A percentile compares a stretch with the other conserved stretches of the same genome.
Conservation (phyloP, 192 early-diverging fungal species). For the Coemansia sp. region DNA sequence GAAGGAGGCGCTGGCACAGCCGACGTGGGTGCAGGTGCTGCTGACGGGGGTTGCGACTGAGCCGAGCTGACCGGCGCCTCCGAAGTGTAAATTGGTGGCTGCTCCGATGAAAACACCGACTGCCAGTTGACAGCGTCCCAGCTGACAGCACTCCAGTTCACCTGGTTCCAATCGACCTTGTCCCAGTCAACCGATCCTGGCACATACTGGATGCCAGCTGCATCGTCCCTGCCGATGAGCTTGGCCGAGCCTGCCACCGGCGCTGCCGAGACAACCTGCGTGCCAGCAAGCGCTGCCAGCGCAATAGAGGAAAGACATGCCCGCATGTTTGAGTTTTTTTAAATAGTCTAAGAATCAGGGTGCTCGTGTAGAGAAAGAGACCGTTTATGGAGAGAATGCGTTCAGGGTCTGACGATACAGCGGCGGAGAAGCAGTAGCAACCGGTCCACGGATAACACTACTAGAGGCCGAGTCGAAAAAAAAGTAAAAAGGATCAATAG, state of each 20-base stretch:
- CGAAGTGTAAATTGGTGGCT: background rate
- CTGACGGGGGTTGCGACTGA: background rate
- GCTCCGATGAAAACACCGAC: slow-evolving; percentile 17
- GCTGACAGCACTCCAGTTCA: slow-evolving; percentile 23
- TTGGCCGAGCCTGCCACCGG: background rate
- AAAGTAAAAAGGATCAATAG: too few relatives aligned
- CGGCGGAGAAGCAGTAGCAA: too few relatives aligned
- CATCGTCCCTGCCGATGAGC: slow-evolving; percentile 7
- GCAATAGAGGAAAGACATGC: slow-evolving; percentile 4
- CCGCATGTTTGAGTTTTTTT: slow-evolving; percentile 6
- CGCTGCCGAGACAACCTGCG: slow-evolving; percentile 8
- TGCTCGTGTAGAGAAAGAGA: too few relatives aligned
- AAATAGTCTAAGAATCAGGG: too few relatives aligned
- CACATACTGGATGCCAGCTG: slow-evolving; percentile 22
- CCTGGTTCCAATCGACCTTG: slow-evolving; percentile 28
- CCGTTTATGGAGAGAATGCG: too few relatives aligned
- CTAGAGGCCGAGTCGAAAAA: too few relatives aligned
- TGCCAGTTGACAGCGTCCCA: slow-evolving; percentile 32
- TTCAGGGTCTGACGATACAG: too few relatives aligned
- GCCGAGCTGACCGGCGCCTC: background rate
- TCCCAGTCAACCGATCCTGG: slow-evolving; percentile 25
- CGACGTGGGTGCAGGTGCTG: background rate
- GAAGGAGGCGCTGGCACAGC: slow-evolving; percentile 4
- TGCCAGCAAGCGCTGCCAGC: slow-evolving; percentile 12
- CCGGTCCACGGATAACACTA: too few relatives aligned